Percentiles rank a stretch among this genome's conserved stretches.
These are phyloP conservation scores for Cercospora sojina DNA, from an alignment of 2,329 filamentous ascomycete species.

Conservation along the genomic window DNA sequence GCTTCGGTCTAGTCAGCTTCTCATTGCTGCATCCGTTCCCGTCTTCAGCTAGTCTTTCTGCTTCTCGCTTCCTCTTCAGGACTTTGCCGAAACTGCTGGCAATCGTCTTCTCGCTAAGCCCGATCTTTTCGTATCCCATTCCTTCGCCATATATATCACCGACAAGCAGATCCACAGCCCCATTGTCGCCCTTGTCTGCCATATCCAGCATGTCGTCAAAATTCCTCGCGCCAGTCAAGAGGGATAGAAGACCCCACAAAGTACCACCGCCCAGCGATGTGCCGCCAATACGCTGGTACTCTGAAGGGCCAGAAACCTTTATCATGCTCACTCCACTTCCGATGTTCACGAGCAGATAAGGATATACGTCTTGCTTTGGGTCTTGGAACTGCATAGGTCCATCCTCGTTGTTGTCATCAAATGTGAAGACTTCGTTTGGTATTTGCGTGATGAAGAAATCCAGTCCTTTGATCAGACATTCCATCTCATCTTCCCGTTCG, in stretches of 20 bases:
- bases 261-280: conserved; percentile 96
- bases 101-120: conserved; percentile 91
- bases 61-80: conserved; percentile 84
- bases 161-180: conserved; percentile 91
- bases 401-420: conserved; percentile 71
- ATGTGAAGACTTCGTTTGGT: conserved; percentile 93
- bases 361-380: conserved; percentile 79
- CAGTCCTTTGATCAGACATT: conserved; percentile 87
- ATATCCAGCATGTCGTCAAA: conserved; percentile 97
- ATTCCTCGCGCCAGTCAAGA: conserved; percentile 88
- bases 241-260: conserved; percentile 88
- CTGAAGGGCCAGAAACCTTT: conserved; percentile 85
- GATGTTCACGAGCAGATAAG: conserved; percentile 96
- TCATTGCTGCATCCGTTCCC: conserved; percentile 58
- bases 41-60: conserved; percentile 76
- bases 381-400: conserved; percentile 82
- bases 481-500: conserved; percentile 94
- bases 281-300: conserved; percentile 88
- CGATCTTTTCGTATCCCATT: conserved; percentile 92
- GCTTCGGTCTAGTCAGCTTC: conserved; percentile 42
- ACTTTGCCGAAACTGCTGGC: conserved; percentile 97
- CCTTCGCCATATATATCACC: conserved; percentile 99
- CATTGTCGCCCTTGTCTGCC: conserved; percentile 88
- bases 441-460: conserved; percentile 99
- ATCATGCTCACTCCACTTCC: conserved; percentile 96